Conservation (phyloP, 352 stramenopile species). For the Phytophthora sojae region DNA sequence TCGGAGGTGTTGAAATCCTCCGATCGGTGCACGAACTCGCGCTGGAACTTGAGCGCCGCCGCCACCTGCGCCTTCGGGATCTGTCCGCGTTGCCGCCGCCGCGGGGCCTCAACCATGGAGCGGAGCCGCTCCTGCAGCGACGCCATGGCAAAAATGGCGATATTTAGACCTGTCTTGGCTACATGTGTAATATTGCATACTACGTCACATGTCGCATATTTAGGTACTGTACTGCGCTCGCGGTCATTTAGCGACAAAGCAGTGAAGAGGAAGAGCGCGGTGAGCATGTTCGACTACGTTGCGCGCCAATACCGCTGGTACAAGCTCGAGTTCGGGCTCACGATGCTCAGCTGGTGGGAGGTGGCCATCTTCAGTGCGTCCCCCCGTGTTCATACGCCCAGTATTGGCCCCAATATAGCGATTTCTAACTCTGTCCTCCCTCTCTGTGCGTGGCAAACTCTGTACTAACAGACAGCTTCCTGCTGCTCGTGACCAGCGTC, state of each 20-base stretch:
- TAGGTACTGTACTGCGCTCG: background rate
- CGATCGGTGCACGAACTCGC: conserved; percentile 46
- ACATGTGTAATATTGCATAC: background rate
- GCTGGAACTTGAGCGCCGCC: conserved; percentile 51
- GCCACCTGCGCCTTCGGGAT: conserved; percentile 51
- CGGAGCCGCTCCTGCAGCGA: conserved; percentile 54
- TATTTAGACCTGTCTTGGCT: conserved; percentile 14
- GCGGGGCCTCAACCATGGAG: conserved; percentile 51
- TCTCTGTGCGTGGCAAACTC: background rate
- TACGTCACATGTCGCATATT: conserved; percentile 9
- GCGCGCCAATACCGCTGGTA: conserved; percentile 84
- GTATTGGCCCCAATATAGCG: background rate
- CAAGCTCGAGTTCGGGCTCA: conserved; percentile 90
- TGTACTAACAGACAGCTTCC: conserved; percentile 62
- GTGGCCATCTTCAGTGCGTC: conserved; percentile 86
- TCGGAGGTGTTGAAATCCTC: conserved; percentile 47
- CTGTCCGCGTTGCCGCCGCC: conserved; percentile 57
- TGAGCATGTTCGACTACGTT: conserved; percentile 68
- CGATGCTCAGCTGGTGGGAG: conserved; percentile 85
- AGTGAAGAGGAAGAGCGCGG: conserved; percentile 18
- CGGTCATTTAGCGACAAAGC: conserved; percentile 10
- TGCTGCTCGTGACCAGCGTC: conserved; percentile 75
- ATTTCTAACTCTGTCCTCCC: background rate
- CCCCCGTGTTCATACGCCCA: background rate
- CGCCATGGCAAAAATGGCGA: conserved; percentile 30